Evolutionary conservation across 179 eudicot genomes (phyloP), one percentile per base, ranked within the genome.

Genomic region (Sideroxylon spinosum): DNA sequence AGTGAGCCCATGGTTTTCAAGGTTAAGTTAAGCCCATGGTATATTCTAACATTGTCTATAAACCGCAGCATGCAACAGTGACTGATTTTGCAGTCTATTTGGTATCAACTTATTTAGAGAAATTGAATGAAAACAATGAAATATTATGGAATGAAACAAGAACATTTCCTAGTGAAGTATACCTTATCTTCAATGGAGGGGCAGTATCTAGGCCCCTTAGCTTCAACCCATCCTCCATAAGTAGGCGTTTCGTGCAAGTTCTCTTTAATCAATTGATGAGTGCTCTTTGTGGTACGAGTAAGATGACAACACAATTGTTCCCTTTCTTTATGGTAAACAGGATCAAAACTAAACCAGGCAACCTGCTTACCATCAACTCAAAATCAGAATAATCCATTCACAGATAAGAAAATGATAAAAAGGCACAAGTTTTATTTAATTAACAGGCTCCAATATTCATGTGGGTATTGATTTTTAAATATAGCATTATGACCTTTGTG

Each of bases 171-270:
- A 17, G 11, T 52, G 32, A 68, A 65, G 16, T 69, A 9, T 84
- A 95, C 99, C 95, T 95, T 95, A 81, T 95, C 99, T 89, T 95
- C 99, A 86, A 95, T 95, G 48, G 98, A 95, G 65, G 99, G 99
- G 84, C 99, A 95, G 85, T 95, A 95, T 84, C 99, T 89, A 84
- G 99, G 99, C 61, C 99, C 99, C 89, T 92, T 95, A 46, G 99
- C 93, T 81, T 95, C 99, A 70, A 94, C 98, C 99, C 99, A 95
- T 63, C 99, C 99, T 83, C 99, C 99, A 87, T 95, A 95, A 77
- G 98, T 95, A n/a, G 98, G 99, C 81, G 99, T 95, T 83, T 95
- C 99, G 73, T 93, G 97, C 93, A 95, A 86, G 85, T 95, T 95
- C 19, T 90, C 99, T 87, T 86, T 88, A 79, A 95, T 95, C 66